These are phyloP conservation scores for Spergularia bocconei DNA, from an alignment of 148 eudicot genomes.

Conservation along the genomic window DNA sequence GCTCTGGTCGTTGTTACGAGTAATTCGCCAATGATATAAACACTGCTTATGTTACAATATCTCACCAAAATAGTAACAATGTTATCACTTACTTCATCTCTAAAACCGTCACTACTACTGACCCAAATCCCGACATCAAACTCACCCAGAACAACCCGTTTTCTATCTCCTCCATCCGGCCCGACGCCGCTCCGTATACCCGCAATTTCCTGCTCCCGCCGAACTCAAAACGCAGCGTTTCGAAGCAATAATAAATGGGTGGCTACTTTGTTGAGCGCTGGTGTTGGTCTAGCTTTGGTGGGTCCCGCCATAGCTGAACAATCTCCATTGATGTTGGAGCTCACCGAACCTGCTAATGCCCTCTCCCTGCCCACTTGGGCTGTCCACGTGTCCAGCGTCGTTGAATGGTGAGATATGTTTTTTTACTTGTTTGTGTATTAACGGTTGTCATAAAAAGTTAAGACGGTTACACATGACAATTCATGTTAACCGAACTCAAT, in stretches of 20 bases:
- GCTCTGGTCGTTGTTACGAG: too few species aligned
- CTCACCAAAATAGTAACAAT: neutral
- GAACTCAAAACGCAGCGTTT: constrained; percentile 19
- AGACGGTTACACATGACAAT: too few species aligned
- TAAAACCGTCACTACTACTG: constrained; percentile 1
- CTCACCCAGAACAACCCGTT: constrained; percentile 18
- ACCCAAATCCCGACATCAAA: constrained; percentile 4
- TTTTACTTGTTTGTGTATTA: neutral
- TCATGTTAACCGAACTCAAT: too few species aligned
- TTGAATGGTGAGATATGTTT: constrained; percentile 56
- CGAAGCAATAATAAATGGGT: constrained; percentile 30
- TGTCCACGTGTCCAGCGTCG: constrained; percentile 89
- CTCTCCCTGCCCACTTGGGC: constrained; percentile 96
- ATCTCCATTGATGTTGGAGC: constrained; percentile 42
- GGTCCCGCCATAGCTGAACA: constrained; percentile 52
- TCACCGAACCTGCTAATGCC: constrained; percentile 82
- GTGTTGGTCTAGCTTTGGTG: constrained; percentile 47
- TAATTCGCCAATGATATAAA: too few species aligned
- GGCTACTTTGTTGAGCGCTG: constrained; percentile 47
- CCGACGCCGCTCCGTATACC: constrained; percentile 2
- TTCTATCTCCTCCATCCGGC: constrained; percentile 13
- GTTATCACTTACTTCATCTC: constrained; percentile 10
- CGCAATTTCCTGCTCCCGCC: constrained; percentile 21
- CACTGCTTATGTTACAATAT: neutral
- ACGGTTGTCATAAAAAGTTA: too few species aligned